Base-by-base conservation (phyloP, 2,329 filamentous ascomycete genomes). In the Monosporascus sp. region DNA sequence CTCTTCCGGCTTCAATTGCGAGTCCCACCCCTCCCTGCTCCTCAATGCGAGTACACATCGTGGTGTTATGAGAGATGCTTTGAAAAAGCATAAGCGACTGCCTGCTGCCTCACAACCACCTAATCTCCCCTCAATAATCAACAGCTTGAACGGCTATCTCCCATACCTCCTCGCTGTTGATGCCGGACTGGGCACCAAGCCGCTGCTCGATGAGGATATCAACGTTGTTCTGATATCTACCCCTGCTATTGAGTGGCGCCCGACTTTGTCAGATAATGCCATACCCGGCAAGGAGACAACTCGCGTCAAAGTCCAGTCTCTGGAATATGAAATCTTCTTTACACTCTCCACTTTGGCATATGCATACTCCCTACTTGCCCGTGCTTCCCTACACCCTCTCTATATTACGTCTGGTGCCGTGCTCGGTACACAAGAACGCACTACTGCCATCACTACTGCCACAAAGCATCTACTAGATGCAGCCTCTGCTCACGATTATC, bases 21-120 rank as follows among this genome's bases (percentile, higher is more conserved):
- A 86, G 59, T 91, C 90, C 3, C 93, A 97, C 71, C 93, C 94
- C 3, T 96, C 93, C 0, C 80, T 99, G 43, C 90, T 91, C 24
- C 82, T 93, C 63, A 82, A 83, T 52, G 87, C 91, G 22, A 92
- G 91, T 60, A 93, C 90, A 8, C 85, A 90, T 66, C 90, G 94
- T 56, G 88, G 89, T 61, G 83, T 96, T 19, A 80, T 97, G 50
- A 86, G 91, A 63, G 86, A 93, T 70, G 82, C 85, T 3, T 79
- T 99, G 56, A 97, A 97, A 74, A 85, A 85, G 62, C 86, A 97
- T 77, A 97, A 96, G 72, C 85, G 91, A 50, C 82, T 96, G n/a
- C 80, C 89, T 4, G 78, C 87, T 8, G 69, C 82, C 9, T 85
- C 88, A 24, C 89, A 91, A 69, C 75, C 84, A 6, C 77, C 85